Percentiles rank a stretch among this genome's conserved stretches.
Evolutionary conservation across 306 rosid species (phyloP).

Genomic region (Cicer pinnatifidum): DNA sequence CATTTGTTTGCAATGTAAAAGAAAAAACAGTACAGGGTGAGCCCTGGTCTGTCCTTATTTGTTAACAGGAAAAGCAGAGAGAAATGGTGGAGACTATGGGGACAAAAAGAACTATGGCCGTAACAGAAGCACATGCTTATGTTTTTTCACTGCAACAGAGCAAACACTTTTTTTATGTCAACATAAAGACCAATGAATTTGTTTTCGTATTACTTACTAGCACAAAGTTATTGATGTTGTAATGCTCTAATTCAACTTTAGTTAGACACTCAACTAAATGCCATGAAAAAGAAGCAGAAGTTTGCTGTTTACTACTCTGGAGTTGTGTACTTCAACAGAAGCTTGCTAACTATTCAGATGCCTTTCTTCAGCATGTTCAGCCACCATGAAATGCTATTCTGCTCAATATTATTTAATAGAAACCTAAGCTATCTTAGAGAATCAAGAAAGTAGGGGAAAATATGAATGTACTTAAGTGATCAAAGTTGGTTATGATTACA

Average conservation of each 20-base stretch:
- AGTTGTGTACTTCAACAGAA: background rate
- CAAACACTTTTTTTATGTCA: background rate
- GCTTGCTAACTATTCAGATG: slow-evolving; percentile 1
- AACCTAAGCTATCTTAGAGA: background rate
- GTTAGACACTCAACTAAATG: background rate
- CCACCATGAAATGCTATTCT: background rate
- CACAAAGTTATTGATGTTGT: background rate
- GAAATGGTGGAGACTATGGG: no score
- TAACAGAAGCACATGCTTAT: no score
- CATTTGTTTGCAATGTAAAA: background rate
- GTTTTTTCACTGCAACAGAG: background rate
- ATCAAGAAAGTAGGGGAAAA: background rate
- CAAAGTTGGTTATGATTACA: slow-evolving; percentile 2
- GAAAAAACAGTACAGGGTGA: no score
- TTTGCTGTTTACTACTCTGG: background rate
- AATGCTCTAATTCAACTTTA: background rate
- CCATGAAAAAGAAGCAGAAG: background rate
- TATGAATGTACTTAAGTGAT: background rate
- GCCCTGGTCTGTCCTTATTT: no score
- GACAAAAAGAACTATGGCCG: no score
- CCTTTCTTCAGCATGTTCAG: background rate
- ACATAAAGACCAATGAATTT: background rate
- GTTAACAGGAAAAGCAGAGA: no score
- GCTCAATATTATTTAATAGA: background rate
- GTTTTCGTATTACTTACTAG: background rate